These are phyloP conservation scores for Lactifluus piperatus DNA, from an alignment of 768 basidiomycete species.

Conservation along the genomic window DNA sequence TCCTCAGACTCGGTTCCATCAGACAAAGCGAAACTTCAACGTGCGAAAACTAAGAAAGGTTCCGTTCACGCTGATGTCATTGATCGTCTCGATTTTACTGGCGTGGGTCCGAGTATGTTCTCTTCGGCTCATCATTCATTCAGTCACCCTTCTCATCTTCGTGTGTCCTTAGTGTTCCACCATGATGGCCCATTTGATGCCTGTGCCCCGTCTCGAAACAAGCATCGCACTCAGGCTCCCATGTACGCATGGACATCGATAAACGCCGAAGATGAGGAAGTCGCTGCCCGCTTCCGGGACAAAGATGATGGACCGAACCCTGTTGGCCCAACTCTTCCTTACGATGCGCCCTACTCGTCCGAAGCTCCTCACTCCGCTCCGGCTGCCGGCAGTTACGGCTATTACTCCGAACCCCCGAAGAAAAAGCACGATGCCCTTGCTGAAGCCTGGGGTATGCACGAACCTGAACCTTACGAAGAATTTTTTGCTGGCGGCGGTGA, in stretches of 20 bases:
- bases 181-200: conserved; percentile 91
- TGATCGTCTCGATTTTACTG: conserved; percentile 79
- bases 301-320: conserved; percentile 6
- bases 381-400: conserved; percentile 1
- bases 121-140: conserved; percentile 5
- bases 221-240: conserved; percentile 68
- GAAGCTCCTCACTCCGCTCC: conserved; percentile 5
- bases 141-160: conserved; percentile 17
- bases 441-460: conserved; percentile 89
- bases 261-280: conserved; percentile 33
- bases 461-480: conserved; percentile 86
- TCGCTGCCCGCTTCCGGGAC: conserved; percentile 28
- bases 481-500: conserved; percentile 74
- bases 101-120: conserved; percentile 70
- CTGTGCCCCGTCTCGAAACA: conserved; percentile 84
- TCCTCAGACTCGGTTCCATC: conserved; percentile 42
- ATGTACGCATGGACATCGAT: conserved; percentile 64
- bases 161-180: conserved; percentile 59
- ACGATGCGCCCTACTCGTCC: conserved; percentile 44
- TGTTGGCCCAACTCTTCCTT: conserved; percentile 23
- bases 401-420: conserved; percentile 52
- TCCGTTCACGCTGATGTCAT: conserved; percentile 84
- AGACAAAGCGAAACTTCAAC: conserved; percentile 39
- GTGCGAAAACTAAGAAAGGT: conserved; percentile 55
- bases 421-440: conserved; percentile 85